Evolutionary conservation across 2,329 filamentous ascomycete genomes (phyloP).

Genomic region (Phaeosphaeriaceae sp.): DNA sequence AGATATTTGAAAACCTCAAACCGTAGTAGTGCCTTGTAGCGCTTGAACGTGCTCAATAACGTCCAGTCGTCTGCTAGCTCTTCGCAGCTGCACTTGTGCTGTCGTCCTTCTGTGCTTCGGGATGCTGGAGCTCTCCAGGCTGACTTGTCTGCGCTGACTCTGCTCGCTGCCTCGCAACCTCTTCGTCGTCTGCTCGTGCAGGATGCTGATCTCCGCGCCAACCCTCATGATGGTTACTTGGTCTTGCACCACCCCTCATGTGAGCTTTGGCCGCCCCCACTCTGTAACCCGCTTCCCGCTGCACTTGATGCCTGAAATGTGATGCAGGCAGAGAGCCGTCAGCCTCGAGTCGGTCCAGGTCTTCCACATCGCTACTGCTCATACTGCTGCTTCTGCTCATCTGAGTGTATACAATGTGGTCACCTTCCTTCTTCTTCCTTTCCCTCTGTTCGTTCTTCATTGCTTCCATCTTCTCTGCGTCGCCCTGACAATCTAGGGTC

Average conservation of each 20-base stretch:
- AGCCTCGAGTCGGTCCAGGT: constrained; percentile 54
- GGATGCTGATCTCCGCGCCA: constrained; percentile 30
- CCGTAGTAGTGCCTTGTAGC: background rate
- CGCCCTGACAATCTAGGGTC: constrained; percentile 74
- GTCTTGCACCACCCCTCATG: constrained; percentile 34
- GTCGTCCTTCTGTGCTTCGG: constrained; percentile 1
- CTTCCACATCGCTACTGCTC: constrained; percentile 64
- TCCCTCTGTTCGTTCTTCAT: constrained; percentile 80
- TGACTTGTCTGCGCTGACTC: constrained; percentile 6
- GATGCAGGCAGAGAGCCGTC: constrained; percentile 26
- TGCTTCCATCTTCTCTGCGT: constrained; percentile 73
- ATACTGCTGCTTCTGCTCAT: constrained; percentile 55
- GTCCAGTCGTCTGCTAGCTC: constrained; percentile 4
- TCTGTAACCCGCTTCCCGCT: constrained; percentile 30
- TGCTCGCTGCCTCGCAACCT: constrained; percentile 10
- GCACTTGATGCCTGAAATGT: constrained; percentile 40
- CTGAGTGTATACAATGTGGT: constrained; percentile 62
- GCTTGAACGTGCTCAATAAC: background rate
- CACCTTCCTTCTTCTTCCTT: constrained; percentile 70
- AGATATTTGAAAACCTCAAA: background rate
- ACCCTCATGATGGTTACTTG: constrained; percentile 30
- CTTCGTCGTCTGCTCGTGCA: constrained; percentile 20
- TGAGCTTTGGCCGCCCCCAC: constrained; percentile 33
- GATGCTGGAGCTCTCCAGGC: constrained; percentile 1
- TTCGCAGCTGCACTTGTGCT: background rate